phyloP scores from a whole-genome alignment of 2,329 filamentous ascomycete genomes.

The Herpomyces periplanetae region DNA sequence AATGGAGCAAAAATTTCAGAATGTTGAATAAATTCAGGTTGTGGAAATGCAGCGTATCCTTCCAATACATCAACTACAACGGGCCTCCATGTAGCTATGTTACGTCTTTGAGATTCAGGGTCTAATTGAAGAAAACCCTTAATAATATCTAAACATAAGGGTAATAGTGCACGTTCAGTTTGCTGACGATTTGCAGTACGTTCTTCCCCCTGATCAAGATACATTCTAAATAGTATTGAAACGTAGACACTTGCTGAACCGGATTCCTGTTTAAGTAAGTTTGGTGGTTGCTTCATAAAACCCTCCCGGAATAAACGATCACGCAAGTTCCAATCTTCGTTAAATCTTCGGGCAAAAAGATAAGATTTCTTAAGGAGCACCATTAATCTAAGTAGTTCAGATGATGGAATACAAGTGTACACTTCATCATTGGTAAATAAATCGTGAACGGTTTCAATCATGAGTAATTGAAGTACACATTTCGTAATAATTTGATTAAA shows the following conservation, averaged over 20 bases:
- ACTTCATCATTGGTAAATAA: slow-evolving; percentile 90
- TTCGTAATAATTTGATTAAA: slow-evolving; percentile 98
- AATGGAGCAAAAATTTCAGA: slow-evolving; percentile 54
- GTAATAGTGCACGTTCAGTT: slow-evolving; percentile 65
- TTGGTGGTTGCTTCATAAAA: slow-evolving; percentile 97
- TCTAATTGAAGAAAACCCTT: slow-evolving; percentile 47
- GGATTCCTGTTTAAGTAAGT: slow-evolving; percentile 80
- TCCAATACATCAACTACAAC: slow-evolving; percentile 91
- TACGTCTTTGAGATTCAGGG: slow-evolving; percentile 80
- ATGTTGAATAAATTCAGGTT: slow-evolving; percentile 36
- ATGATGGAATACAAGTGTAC: slow-evolving; percentile 62
- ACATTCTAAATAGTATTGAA: slow-evolving; percentile 84
- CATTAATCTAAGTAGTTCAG: slow-evolving; percentile 69
- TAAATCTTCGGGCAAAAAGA: slow-evolving; percentile 85
- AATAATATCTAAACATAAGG: slow-evolving; percentile 78
- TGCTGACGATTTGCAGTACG: slow-evolving; percentile 36
- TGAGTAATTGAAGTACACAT: slow-evolving; percentile 79
- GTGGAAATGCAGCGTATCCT: slow-evolving; percentile 50
- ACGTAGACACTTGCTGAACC: slow-evolving; percentile 81
- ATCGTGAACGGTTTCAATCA: slow-evolving; percentile 98
- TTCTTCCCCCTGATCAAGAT: slow-evolving; percentile 51
- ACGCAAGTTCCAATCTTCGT: slow-evolving; percentile 75
- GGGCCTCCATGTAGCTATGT: slow-evolving; percentile 82
- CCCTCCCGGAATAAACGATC: slow-evolving; percentile 85
- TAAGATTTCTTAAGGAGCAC: slow-evolving; percentile 73